Conservation (phyloP, 129 eudicot genomes). For the Escallonia rubra region DNA sequence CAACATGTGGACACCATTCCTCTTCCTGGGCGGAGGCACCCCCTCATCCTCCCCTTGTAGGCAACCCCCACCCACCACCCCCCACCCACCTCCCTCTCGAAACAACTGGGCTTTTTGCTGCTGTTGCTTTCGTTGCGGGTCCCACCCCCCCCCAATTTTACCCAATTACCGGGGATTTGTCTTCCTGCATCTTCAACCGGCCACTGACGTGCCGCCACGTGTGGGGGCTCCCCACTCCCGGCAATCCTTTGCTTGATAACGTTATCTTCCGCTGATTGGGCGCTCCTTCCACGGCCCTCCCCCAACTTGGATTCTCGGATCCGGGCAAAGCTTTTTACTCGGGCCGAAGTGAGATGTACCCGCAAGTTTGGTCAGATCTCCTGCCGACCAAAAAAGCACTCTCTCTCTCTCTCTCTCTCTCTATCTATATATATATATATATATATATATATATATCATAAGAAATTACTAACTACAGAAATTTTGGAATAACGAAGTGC, state of each 20-base stretch:
- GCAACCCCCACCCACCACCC: background rate
- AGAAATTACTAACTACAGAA: no score
- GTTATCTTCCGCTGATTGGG: slow-evolving; percentile 25
- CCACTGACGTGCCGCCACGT: slow-evolving; percentile 10
- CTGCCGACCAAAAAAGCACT: no score
- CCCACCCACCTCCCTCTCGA: background rate
- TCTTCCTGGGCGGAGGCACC: background rate
- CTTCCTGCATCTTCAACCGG: background rate
- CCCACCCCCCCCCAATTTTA: background rate
- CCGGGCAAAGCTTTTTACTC: background rate
- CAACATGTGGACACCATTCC: background rate
- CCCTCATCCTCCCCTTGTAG: background rate
- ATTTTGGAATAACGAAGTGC: no score
- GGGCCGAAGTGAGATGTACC: no score
- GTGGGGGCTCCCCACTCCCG: background rate
- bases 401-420: no score
- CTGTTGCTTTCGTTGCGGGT: background rate
- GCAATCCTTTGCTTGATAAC: slow-evolving; percentile 9
- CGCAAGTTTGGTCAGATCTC: no score
- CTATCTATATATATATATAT: no score
- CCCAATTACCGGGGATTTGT: background rate
- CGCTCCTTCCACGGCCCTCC: slow-evolving; percentile 4
- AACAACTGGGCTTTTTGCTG: background rate
- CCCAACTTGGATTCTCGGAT: background rate
- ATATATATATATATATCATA: no score